Base-by-base conservation (phyloP, 2,329 filamentous ascomycete species). In the Incumbomyces delicatus region DNA sequence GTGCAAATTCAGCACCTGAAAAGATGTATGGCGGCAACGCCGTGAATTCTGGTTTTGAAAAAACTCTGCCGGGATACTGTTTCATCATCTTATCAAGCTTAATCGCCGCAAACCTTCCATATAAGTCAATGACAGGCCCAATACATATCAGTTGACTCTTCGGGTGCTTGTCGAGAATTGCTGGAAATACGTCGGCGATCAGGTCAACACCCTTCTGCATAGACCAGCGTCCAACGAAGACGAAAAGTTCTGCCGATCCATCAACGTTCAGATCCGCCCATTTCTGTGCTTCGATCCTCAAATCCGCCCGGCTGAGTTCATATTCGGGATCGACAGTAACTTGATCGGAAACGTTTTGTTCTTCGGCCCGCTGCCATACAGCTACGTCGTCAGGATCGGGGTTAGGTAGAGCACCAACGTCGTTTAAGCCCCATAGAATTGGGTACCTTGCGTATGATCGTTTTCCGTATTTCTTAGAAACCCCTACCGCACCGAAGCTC, bases 201-300 rank as follows among this genome's bases (percentile, higher is more conserved):
- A 78, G 61, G 57, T 78, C 75, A 41, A 78, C 69, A 17, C 49
- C 49, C 60, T 78, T 78, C 54, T 78, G 75, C 63, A 75, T 69
- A 17, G 70, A 74, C 76, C 75, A 78, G 36, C 75, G 71, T 44
- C 75, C 75, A 17, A 78, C 75, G 54, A 78, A 78, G 14, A 78
- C 75, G 52, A 78, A 76, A 2, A 78, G 65, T 44, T 78, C 74
- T 2, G 76, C 75, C 17, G 37, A 66, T 7, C 73, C 71, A 53
- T 76, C 67, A 41, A 74, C 64, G 6, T 75, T 66, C 0, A 78
- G 64, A 32, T 72, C 72, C 38, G 76, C 75, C 75, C 76, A 78
- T 55, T 76, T 70, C 53, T 78, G 75, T 16, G 75, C 75, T 58
- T 77, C 73, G 10, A 65, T 63, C 38, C 72, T 68, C 32, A 76